phyloP scores from a whole-genome alignment of 2,329 filamentous ascomycete species.

The Penicillium sp. region DNA sequence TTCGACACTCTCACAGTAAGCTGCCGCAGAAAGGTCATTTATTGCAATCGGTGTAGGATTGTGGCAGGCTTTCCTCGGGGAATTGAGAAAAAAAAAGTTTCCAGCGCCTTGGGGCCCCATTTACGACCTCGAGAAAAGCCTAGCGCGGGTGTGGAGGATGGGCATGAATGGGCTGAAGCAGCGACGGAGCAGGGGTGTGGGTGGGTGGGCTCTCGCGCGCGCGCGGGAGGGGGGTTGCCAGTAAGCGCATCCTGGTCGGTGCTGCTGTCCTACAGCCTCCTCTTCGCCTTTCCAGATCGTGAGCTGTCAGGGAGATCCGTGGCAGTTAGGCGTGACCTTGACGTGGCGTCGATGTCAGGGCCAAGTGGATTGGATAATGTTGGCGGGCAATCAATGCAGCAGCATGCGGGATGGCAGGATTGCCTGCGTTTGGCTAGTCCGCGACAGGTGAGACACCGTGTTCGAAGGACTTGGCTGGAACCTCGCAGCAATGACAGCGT shows the following conservation, averaged over 20 bases:
- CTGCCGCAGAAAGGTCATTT: no score
- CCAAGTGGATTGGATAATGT: conserved; percentile 26
- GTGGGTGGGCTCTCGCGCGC: neutral
- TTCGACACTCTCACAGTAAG: no score
- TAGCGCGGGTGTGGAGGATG: conserved; percentile 2
- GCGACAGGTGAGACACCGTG: conserved; percentile 32
- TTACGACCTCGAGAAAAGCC: conserved; percentile 1
- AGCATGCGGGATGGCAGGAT: conserved; percentile 35
- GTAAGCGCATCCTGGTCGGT: conserved; percentile 16
- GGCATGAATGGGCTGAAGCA: conserved; percentile 21
- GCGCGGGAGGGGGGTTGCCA: neutral
- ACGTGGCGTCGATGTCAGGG: conserved; percentile 30
- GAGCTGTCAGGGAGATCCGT: conserved; percentile 24
- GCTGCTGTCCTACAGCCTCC: conserved; percentile 25
- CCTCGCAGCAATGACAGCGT: conserved; percentile 29
- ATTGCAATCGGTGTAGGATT: no score
- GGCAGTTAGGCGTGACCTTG: conserved; percentile 25
- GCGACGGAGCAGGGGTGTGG: neutral
- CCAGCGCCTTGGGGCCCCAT: conserved; percentile 14
- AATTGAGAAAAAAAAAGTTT: conserved; percentile 8
- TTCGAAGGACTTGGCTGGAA: conserved; percentile 32
- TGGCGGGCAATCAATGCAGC: conserved; percentile 33
- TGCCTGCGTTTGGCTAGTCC: conserved; percentile 35
- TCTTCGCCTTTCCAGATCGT: conserved; percentile 19
- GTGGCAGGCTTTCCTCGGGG: no score